Evolutionary conservation across 306 rosid genomes (phyloP).

Genomic region (Fagus sylvatica): DNA sequence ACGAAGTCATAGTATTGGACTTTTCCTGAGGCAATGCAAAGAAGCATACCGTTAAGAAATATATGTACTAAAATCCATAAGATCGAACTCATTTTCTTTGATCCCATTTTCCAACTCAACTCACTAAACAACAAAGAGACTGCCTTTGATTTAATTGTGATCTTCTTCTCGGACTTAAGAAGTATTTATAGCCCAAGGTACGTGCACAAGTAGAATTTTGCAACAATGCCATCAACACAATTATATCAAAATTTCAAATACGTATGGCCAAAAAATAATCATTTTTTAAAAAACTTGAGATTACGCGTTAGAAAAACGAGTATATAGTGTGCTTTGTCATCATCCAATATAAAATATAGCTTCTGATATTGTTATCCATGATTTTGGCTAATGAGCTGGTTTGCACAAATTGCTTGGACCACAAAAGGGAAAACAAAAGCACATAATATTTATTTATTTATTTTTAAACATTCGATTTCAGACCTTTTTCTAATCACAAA

Average conservation of each 20-base stretch:
- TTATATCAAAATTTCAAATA: background rate
- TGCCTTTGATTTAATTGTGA: background rate
- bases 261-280: background rate
- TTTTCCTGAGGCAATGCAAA: background rate
- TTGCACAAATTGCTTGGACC: background rate
- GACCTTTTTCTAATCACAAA: background rate
- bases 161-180: background rate
- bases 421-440: background rate
- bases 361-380: no score
- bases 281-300: no score
- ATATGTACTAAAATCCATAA: background rate
- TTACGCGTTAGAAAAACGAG: no score
- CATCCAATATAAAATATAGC: no score
- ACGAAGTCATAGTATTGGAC: background rate
- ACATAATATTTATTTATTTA: no score
- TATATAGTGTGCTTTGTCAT: no score
- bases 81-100: background rate
- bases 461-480: no score
- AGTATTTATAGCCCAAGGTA: background rate
- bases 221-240: background rate
- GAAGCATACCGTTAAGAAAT: background rate
- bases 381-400: no score
- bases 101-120: background rate
- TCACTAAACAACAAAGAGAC: background rate
- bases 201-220: background rate